These are phyloP conservation scores for Udeniomyces megalosporus DNA, from an alignment of 768 basidiomycete genomes.

Conservation along the genomic window DNA sequence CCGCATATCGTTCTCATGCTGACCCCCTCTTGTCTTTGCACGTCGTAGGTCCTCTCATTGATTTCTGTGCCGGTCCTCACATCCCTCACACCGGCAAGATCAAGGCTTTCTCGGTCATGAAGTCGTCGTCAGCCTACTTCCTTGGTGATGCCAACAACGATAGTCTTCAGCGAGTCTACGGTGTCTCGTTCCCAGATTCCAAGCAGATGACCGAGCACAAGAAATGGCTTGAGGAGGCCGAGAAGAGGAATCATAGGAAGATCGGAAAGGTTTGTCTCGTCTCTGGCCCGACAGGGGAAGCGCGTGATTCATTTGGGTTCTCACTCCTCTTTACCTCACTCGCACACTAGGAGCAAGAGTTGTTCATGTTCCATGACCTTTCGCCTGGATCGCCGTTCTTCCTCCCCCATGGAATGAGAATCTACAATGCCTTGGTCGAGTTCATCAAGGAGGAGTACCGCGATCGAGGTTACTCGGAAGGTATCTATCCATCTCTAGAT, in stretches of 20 bases:
- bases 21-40: background rate
- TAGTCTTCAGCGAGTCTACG: conserved; percentile 87
- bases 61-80: conserved; percentile 91
- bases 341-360: conserved; percentile 60
- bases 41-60: conserved; percentile 59
- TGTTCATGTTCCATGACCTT: conserved; percentile 96
- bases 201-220: conserved; percentile 92
- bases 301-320: too few relatives aligned
- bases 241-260: conserved; percentile 92
- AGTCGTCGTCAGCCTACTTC: conserved; percentile 97
- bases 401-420: conserved; percentile 88
- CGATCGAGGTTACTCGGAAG: conserved; percentile 91
- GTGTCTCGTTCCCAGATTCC: conserved; percentile 96
- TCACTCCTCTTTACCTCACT: too few relatives aligned
- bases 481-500: conserved; percentile 29
- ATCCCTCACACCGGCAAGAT: conserved; percentile 96
- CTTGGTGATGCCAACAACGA: conserved; percentile 85
- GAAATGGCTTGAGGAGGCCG: conserved; percentile 85
- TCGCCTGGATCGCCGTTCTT: conserved; percentile 94
- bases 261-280: conserved; percentile 65
- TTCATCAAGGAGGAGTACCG: conserved; percentile 90
- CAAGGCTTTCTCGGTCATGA: conserved; percentile 93
- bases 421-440: conserved; percentile 85
- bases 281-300: too few relatives aligned
- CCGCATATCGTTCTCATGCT: background rate